Percentiles rank a stretch among this genome's conserved stretches.
Conservation (phyloP, 2,329 filamentous ascomycete genomes). For the Sphaerulina vaccinii region DNA sequence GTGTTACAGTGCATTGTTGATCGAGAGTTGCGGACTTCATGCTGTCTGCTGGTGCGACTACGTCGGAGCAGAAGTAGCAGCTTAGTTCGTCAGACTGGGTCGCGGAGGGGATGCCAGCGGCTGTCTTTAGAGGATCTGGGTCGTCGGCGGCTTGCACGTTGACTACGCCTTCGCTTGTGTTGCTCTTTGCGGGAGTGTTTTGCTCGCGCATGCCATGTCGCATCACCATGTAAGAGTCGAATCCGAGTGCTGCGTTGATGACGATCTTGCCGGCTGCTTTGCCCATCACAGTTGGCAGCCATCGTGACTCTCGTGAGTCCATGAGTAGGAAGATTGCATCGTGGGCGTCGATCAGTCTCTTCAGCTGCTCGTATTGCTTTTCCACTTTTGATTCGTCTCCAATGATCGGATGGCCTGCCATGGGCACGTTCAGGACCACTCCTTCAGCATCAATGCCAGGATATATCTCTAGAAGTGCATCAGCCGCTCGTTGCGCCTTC, state of each 20-base stretch:
- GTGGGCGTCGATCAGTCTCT: constrained; percentile 74
- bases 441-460: constrained; percentile 82
- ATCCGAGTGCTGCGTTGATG: constrained; percentile 92
- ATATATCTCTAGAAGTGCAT: constrained; percentile 80
- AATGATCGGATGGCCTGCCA: constrained; percentile 86
- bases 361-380: constrained; percentile 71
- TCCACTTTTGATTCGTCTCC: constrained; percentile 66
- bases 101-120: constrained; percentile 25
- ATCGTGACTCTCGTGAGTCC: constrained; percentile 95
- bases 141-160: constrained; percentile 26
- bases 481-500: constrained; percentile 79
- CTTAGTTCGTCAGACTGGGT: constrained; percentile 63
- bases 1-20: constrained; percentile 96
- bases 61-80: constrained; percentile 98
- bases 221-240: constrained; percentile 97
- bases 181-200: constrained; percentile 14
- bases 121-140: constrained; percentile 22
- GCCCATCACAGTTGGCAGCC: constrained; percentile 94
- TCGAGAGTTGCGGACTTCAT: constrained; percentile 93
- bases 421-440: constrained; percentile 81
- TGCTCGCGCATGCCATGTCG: constrained; percentile 70
- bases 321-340: constrained; percentile 95
- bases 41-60: constrained; percentile 90
- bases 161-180: constrained; percentile 26
- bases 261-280: constrained; percentile 92